Evolutionary conservation across 2,329 filamentous ascomycete genomes (phyloP).

Genomic region (Ceratocystis variospora): DNA sequence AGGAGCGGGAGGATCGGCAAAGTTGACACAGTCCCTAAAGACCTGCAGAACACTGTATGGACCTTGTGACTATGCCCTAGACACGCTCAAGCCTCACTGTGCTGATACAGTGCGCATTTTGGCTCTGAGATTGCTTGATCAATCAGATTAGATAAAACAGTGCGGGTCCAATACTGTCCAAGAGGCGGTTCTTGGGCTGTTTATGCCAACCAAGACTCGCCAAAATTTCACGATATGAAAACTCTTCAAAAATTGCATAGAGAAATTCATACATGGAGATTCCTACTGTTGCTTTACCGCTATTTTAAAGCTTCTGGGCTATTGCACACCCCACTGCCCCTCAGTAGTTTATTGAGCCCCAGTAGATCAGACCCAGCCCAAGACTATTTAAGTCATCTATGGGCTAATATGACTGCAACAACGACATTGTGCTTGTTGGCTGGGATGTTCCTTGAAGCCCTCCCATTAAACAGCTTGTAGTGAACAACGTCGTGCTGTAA

Average conservation of each 20-base stretch:
- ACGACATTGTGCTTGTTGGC: slow-evolving; percentile 5
- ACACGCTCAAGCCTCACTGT: background rate
- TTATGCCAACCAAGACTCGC: background rate
- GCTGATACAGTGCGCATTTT: background rate
- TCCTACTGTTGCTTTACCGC: background rate
- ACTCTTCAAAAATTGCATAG: background rate
- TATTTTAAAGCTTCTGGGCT: background rate
- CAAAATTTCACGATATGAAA: background rate
- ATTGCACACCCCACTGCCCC: background rate
- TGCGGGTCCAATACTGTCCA: background rate
- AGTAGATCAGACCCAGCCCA: background rate
- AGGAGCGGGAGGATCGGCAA: background rate
- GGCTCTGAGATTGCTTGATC: background rate
- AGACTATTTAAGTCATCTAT: background rate
- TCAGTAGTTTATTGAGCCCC: background rate
- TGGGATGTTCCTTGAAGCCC: slow-evolving; percentile 10
- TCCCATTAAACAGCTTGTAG: background rate
- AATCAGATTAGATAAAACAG: slow-evolving; percentile 18
- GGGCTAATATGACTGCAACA: background rate
- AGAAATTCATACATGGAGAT: background rate
- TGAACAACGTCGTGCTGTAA: background rate
- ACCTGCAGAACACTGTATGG: no score
- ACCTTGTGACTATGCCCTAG: no score
- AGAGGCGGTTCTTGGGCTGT: background rate
- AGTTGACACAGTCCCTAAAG: no score